Evolutionary conservation across 208 protist species (phyloP), one percentile per base, ranked within the genome.

Genomic region (Trypanosoma brucei): DNA sequence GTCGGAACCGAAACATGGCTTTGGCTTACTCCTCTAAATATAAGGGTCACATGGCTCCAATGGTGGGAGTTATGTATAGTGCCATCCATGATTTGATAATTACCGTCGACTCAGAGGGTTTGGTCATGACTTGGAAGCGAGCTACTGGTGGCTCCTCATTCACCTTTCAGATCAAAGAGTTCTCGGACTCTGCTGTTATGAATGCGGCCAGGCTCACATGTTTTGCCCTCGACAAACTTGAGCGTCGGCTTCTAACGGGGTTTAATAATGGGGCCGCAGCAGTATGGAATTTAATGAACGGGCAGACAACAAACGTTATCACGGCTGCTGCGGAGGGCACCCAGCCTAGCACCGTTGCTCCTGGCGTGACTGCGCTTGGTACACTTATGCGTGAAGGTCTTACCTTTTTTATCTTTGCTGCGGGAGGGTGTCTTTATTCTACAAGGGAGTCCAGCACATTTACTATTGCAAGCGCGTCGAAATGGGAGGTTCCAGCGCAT

Each of bases 261-360:
- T 94, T 90, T 76, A 56, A 81, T 22, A 81, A 81, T 59, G 88
- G 88, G 6, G 67, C 75, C 14, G 78, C 89, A 62, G 88, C 85
- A 31, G 84, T 89, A 42, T 94, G 88, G 88, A 91, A 90, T 55
- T 62, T 84, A 3, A 65, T 91, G 44, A 94, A 94, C 68, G 88
- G 88, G 11, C 88, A 91, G 65, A 78, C 83, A 7, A 78, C 81
- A 50, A 81, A 78, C 59, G 71, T 89, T 33, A 80, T 89, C 59
- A 89, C 78, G 22, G 83, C 79, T 30, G 51, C 72, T 30, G 39
- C 58, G 34, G 64, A 67, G 30, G 49, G 45, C 60, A 55, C 62
- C 34, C 35, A 42, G 9, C 56, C 58, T 7, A 51, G 59, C 3
- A 55, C 58, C 7, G 38, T 58, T 36, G 59, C 37, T 22, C 73